phyloP scores from a whole-genome alignment of 2,329 filamentous ascomycete genomes.

The Fusarium pininemorale region DNA sequence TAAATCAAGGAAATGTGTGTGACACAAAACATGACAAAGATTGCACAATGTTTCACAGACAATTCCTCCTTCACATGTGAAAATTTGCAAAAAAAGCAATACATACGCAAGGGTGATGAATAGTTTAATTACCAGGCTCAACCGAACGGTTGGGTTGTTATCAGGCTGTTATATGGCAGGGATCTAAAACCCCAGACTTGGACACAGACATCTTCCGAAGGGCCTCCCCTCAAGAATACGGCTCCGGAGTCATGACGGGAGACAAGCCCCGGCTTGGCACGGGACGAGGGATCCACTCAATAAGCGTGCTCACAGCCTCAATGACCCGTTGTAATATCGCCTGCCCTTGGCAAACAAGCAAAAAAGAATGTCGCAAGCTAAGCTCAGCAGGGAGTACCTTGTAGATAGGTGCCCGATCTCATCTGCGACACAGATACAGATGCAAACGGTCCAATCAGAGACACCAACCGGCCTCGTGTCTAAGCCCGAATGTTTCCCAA shows the following conservation, averaged over 20 bases:
- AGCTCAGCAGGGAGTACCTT: constrained; percentile 2
- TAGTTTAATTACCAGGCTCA: constrained; percentile 40
- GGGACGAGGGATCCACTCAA: not conserved
- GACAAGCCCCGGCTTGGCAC: constrained; percentile 32
- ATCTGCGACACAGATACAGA: constrained; percentile 31
- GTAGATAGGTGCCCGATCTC: constrained; percentile 43
- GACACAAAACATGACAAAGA: not conserved
- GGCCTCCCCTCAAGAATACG: not conserved
- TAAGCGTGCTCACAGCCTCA: constrained; percentile 25
- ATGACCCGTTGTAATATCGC: constrained; percentile 21
- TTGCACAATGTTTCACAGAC: not conserved
- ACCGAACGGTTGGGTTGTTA: constrained; percentile 40
- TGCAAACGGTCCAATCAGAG: constrained; percentile 25
- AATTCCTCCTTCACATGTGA: not conserved
- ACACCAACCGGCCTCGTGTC: constrained; percentile 21
- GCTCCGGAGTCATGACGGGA: not conserved
- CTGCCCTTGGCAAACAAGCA: not conserved
- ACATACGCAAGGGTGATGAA: not conserved
- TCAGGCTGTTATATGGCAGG: constrained; percentile 10
- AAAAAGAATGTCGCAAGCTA: constrained; percentile 7
- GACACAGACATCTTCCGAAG: not conserved
- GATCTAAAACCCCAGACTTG: not conserved
- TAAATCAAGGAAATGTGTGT: not conserved
- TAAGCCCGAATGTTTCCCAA: constrained; percentile 19
- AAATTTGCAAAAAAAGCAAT: not conserved